A percentile compares a stretch with the other conserved stretches of the same genome.
phyloP scores from a whole-genome alignment of 208 protist genomes.

The Leishmania guyanensis region DNA sequence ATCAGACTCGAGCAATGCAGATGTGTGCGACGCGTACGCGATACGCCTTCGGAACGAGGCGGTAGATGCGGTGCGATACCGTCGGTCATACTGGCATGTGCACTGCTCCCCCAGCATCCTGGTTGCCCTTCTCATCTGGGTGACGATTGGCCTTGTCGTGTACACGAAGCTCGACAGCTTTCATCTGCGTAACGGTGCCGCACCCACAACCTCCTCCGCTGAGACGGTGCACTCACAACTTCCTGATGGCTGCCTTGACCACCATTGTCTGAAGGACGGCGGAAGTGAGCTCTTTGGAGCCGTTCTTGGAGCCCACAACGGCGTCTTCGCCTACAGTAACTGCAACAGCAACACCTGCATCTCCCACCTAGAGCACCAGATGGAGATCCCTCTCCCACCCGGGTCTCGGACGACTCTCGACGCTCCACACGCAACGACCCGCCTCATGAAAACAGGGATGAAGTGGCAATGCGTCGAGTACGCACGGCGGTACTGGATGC shows the following conservation, averaged over 20 bases:
- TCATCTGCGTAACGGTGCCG: too few species aligned
- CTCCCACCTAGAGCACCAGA: conserved; percentile 26
- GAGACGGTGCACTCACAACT: background rate
- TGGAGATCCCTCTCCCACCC: conserved; percentile 16
- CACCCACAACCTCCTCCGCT: background rate
- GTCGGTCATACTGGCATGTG: conserved; percentile 4
- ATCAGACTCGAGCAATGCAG: background rate
- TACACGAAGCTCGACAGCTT: background rate
- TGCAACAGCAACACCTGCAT: conserved; percentile 52
- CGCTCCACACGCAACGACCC: conserved; percentile 7
- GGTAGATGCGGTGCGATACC: background rate
- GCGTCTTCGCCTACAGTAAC: conserved; percentile 71
- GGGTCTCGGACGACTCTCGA: conserved; percentile 1
- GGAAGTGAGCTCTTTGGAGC: conserved; percentile 50
- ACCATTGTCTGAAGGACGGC: conserved; percentile 13
- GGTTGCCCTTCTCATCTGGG: conserved; percentile 26
- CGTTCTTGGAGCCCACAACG: conserved; percentile 53
- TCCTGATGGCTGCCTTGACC: conserved; percentile 21
- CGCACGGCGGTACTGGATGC: conserved; percentile 87
- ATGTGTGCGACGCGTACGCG: conserved; percentile 16
- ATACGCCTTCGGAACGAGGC: conserved; percentile 8
- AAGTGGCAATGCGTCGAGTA: conserved; percentile 91
- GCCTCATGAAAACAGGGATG: conserved; percentile 50
- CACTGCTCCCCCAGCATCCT: conserved; percentile 22
- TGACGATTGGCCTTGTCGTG: conserved; percentile 19